These are phyloP conservation scores for Fusarium sp. DNA, from an alignment of 2,329 filamentous ascomycete genomes.

Conservation along the genomic window DNA sequence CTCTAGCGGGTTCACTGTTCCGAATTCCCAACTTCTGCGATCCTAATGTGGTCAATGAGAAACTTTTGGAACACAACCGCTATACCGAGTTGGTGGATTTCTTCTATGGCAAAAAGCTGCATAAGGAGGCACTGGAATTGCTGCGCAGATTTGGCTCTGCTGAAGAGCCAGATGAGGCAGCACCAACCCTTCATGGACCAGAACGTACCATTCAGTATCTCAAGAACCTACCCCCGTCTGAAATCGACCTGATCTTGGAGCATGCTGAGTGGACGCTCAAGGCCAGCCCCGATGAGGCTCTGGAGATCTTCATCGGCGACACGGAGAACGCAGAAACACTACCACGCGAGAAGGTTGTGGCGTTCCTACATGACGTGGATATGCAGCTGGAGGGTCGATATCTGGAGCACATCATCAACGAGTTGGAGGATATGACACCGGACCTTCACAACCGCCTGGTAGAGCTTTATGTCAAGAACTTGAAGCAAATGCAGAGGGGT, in stretches of 20 bases:
- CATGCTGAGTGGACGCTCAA: constrained; percentile 90
- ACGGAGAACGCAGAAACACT: constrained; percentile 94
- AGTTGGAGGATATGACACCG: constrained; percentile 84
- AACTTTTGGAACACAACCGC: constrained; percentile 85
- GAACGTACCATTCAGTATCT: constrained; percentile 87
- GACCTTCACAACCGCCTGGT: constrained; percentile 90
- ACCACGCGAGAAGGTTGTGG: constrained; percentile 78
- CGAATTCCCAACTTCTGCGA: constrained; percentile 98
- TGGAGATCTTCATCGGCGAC: constrained; percentile 94
- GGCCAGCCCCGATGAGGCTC: constrained; percentile 77
- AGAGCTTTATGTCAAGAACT: constrained; percentile 72
- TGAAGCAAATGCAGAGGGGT: constrained; percentile 55
- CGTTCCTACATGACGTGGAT: constrained; percentile 79
- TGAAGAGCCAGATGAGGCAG: constrained; percentile 59
- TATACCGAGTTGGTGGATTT: constrained; percentile 98
- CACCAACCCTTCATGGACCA: constrained; percentile 77
- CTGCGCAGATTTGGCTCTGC: constrained; percentile 82
- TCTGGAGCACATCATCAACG: constrained; percentile 88
- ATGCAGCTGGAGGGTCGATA: constrained; percentile 80
- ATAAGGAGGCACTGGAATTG: constrained; percentile 85
- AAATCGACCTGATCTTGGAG: constrained; percentile 91
- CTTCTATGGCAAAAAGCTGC: constrained; percentile 92
- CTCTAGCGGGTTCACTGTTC: constrained; percentile 88
- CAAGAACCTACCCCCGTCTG: constrained; percentile 86
- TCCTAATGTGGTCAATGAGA: constrained; percentile 93